These are phyloP conservation scores for Parathielavia appendiculata DNA, from an alignment of 495 filamentous ascomycete genomes.

Conservation along the genomic window DNA sequence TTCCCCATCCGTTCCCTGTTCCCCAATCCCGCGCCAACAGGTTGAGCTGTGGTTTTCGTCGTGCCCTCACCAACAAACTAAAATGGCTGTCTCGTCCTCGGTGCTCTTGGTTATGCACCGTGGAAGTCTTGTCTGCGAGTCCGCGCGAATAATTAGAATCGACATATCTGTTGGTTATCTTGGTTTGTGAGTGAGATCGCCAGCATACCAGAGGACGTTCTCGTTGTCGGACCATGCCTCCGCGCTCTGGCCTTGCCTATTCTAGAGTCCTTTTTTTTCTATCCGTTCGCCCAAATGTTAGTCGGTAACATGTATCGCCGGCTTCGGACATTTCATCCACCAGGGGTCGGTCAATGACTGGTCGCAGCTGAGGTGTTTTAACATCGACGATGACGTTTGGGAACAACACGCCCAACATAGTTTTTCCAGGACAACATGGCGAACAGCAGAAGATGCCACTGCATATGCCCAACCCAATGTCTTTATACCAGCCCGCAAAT, in stretches of 20 bases:
- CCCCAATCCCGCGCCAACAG: not conserved
- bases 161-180: not conserved
- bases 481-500: too few species aligned
- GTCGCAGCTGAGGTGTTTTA: too few species aligned
- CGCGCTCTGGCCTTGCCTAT: not conserved
- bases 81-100: not conserved
- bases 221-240: not conserved
- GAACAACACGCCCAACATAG: too few species aligned
- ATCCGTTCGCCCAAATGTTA: not conserved
- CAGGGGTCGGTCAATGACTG: not conserved
- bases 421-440: too few species aligned
- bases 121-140: not conserved
- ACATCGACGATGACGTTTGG: too few species aligned
- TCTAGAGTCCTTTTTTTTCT: not conserved
- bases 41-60: not conserved
- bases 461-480: too few species aligned
- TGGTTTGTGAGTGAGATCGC: not conserved
- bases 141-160: not conserved
- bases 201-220: not conserved
- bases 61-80: not conserved
- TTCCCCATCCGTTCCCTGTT: not conserved
- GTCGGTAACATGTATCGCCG: conserved; percentile 15
- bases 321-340: not conserved
- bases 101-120: not conserved
- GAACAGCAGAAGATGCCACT: too few species aligned